Evolutionary conservation across 116 monocot genomes (phyloP).

Genomic region (Papilionanthe hybrid): DNA sequence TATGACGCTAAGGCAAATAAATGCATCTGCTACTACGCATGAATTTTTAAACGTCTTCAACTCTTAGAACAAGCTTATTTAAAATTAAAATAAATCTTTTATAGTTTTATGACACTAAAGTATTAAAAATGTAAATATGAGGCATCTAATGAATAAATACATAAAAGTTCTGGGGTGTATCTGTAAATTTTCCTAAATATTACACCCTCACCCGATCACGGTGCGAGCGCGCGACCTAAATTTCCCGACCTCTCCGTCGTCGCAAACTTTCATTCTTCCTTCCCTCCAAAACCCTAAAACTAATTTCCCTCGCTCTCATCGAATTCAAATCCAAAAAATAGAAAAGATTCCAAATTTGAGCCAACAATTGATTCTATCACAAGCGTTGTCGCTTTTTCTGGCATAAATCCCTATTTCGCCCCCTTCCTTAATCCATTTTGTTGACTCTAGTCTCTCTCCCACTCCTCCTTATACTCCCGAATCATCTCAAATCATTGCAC

Average conservation of each 20-base stretch:
- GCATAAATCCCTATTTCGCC: constrained; percentile 1
- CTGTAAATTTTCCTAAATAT: too few species aligned
- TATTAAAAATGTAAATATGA: too few species aligned
- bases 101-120: too few species aligned
- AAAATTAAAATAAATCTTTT: too few species aligned
- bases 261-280: not conserved
- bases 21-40: too few species aligned
- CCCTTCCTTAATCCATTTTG: not conserved
- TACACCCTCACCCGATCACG: too few species aligned
- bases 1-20: too few species aligned
- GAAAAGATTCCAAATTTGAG: not conserved
- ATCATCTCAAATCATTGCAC: not conserved
- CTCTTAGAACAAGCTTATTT: too few species aligned
- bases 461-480: not conserved
- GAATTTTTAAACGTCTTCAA: too few species aligned
- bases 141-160: too few species aligned
- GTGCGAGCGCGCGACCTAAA: not conserved
- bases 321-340: constrained; percentile 6
- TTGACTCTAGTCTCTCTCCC: not conserved
- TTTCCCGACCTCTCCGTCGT: not conserved
- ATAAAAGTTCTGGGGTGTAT: too few species aligned
- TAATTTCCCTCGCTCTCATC: not conserved
- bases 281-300: constrained; percentile 17
- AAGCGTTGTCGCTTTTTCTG: not conserved
- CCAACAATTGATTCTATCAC: not conserved